Base-by-base conservation (phyloP, 306 rosid species). In the Prunus mume region DNA sequence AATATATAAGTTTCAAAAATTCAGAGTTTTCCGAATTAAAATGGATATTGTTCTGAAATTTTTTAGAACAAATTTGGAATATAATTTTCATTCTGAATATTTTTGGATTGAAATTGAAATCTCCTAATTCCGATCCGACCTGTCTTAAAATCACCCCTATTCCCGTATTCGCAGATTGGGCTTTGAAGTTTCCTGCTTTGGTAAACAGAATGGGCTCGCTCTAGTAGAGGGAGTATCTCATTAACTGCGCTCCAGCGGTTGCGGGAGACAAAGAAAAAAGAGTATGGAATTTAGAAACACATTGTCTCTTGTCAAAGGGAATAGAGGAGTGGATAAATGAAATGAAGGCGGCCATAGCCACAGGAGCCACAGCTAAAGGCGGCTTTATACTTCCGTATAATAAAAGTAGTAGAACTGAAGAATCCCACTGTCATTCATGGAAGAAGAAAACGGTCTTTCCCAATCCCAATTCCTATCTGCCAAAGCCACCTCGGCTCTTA, bases 301-400 rank as follows among this genome's bases (percentile, higher is more conserved):
- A 6, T 34, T 34, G 2, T 34, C 41, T 34, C 8, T 34, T 5
- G 41, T 34, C 8, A 34, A 34, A 34, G 62, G 9, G 62, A 56
- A 10, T 49, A 49, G 6, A 49, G 52, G 12, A 34, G 22, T 13
- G 17, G 73, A 49, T 69, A 47, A 68, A 47, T 49, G 15, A 52
- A 60, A 60, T 34, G 75, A 54, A 30, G 65, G 75, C 75, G 34
- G 51, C 30, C 51, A 54, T 55, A 15, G 74, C 46, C 24, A 28
- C 34, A 43, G 27, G 18, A 19, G 62, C 24, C 18, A 32, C 43
- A 11, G 61, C 24, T 32, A 6, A 71, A n/a, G 75, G 32, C 18
- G 12, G n/a, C 14, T 54, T 71, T 6, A 71, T 34, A 34, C 8
- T 28, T 20, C 15, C 67, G 15, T 28, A 5, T 22, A 25, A 28